Evolutionary conservation across 306 rosid species (phyloP).

Genomic region (Vicia faba): DNA sequence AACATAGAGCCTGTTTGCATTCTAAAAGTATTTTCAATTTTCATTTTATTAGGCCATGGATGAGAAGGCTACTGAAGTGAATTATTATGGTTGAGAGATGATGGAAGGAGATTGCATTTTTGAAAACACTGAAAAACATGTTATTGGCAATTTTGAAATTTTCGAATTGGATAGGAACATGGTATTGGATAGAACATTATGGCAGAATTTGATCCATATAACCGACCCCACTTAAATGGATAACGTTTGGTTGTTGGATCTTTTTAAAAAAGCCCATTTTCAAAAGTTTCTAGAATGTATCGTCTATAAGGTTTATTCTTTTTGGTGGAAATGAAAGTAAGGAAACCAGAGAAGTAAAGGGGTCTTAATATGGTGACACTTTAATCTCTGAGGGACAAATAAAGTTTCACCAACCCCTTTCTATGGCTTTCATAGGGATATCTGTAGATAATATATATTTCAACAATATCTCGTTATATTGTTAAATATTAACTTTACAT

Average conservation of each 20-base stretch:
- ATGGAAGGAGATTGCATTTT: neutral
- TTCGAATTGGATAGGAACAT: too few relatives aligned
- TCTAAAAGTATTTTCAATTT: neutral
- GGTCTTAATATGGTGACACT: neutral
- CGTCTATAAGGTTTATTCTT: neutral
- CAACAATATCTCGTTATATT: neutral
- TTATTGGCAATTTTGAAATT: neutral
- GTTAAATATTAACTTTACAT: slow-evolving; percentile 15
- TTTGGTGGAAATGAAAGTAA: slow-evolving; percentile 1
- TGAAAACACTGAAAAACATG: neutral
- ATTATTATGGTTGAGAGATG: neutral
- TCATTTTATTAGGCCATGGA: neutral
- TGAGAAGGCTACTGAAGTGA: neutral
- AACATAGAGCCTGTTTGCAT: neutral
- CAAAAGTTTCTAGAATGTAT: neutral
- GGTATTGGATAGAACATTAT: too few relatives aligned
- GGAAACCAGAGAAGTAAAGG: slow-evolving; percentile 4
- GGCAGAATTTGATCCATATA: too few relatives aligned
- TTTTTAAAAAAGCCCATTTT: neutral
- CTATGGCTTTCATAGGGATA: slow-evolving; percentile 10
- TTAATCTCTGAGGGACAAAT: slow-evolving; percentile 1
- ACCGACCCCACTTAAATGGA: too few relatives aligned
- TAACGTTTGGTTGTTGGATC: neutral
- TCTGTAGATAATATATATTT: too few relatives aligned
- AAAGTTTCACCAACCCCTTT: slow-evolving; percentile 15